Evolutionary conservation across 2,329 filamentous ascomycete species (phyloP).

Genomic region (Fusarium metavorans): DNA sequence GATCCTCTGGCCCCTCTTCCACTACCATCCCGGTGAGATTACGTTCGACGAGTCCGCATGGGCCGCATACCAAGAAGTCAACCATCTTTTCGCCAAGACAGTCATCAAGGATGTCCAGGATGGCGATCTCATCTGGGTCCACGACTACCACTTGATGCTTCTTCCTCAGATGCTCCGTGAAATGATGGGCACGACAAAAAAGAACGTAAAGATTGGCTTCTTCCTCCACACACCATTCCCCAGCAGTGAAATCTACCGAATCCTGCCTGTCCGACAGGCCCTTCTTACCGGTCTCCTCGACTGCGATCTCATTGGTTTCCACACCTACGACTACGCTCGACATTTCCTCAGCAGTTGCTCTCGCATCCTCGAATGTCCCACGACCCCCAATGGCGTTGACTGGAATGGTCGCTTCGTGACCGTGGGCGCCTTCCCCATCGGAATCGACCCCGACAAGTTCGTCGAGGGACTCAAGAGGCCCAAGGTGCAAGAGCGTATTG

Average conservation of each 20-base stretch:
- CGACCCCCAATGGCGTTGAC: conserved; percentile 93
- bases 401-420: conserved; percentile 90
- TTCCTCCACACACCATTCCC: conserved; percentile 98
- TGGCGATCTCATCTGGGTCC: conserved; percentile 96
- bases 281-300: conserved; percentile 89
- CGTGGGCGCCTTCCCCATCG: conserved; percentile 96
- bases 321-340: conserved; percentile 98
- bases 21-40: conserved; percentile 98
- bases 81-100: conserved; percentile 89
- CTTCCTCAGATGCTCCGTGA: conserved; percentile 95
- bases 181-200: conserved; percentile 82
- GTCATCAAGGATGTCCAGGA: conserved; percentile 90
- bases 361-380: conserved; percentile 83
- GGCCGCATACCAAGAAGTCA: conserved; percentile 93
- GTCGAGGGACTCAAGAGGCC: conserved; percentile 87
- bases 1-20: conserved; percentile 98
- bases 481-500: conserved; percentile 89
- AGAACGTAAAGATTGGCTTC: conserved; percentile 97
- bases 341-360: conserved; percentile 98
- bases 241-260: conserved; percentile 95
- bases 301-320: conserved; percentile 96
- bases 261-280: conserved; percentile 90
- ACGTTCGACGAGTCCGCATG: conserved; percentile 97
- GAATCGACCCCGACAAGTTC: conserved; percentile 98
- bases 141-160: conserved; percentile 98